phyloP scores from a whole-genome alignment of 225 moss, liverwort and hornwort genomes.

The Pleurozium schreberi region DNA sequence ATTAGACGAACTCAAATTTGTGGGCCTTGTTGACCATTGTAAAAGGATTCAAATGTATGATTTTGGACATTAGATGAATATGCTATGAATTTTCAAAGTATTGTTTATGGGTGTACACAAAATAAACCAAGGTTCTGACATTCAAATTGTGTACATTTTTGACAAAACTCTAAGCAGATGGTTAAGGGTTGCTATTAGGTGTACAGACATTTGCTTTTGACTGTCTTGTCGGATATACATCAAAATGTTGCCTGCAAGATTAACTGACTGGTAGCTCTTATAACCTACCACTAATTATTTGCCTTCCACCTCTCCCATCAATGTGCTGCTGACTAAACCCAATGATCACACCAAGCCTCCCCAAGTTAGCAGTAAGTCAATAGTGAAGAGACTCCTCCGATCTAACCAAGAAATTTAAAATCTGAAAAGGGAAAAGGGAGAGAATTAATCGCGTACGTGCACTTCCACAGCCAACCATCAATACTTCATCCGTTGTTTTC shows the following conservation, averaged over 20 bases:
- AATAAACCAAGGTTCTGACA: not conserved
- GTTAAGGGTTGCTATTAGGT: not conserved
- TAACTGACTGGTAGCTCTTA: not conserved
- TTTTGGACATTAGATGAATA: not conserved
- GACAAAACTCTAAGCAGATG: not conserved
- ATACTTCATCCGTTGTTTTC: slow-evolving; percentile 27
- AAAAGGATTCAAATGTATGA: not conserved
- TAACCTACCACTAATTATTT: not conserved
- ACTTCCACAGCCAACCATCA: slow-evolving; percentile 84
- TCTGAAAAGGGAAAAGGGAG: not conserved
- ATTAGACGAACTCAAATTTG: not conserved
- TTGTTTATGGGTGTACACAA: no score
- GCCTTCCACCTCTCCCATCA: not conserved
- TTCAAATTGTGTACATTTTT: not conserved
- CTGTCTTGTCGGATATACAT: not conserved
- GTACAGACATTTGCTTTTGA: not conserved
- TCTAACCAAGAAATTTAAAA: not conserved
- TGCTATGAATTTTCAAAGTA: not conserved
- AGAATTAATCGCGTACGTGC: not conserved
- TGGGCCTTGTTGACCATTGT: not conserved
- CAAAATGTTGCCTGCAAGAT: not conserved
- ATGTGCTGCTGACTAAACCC: not conserved
- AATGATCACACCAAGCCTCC: not conserved
- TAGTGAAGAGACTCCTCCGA: not conserved
- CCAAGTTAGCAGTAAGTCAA: not conserved